These are phyloP conservation scores for Microbotryum saponariae DNA, from an alignment of 1,284 basidiomycete species.

Conservation along the genomic window DNA sequence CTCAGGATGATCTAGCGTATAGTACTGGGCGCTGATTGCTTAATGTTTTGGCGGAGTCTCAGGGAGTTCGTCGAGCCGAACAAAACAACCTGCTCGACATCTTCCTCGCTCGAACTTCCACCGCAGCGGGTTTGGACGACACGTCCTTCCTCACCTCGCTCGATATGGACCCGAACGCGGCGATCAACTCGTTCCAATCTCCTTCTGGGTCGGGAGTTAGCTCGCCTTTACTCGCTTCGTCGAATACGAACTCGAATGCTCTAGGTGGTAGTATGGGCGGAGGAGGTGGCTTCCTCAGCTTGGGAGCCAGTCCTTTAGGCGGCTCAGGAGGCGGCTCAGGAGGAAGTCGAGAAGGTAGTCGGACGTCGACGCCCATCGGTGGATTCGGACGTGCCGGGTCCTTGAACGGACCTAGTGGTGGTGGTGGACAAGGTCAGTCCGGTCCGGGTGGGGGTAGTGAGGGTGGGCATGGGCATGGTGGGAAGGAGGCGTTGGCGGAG, in stretches of 20 bases:
- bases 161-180: slow-evolving; percentile 73
- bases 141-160: slow-evolving; percentile 83
- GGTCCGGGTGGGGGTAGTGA: slow-evolving; percentile 11
- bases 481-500: slow-evolving; percentile 25
- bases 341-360: too few relatives aligned
- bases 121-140: slow-evolving; percentile 71
- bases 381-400: slow-evolving; percentile 21
- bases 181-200: slow-evolving; percentile 26
- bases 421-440: slow-evolving; percentile 2
- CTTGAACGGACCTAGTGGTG: slow-evolving; percentile 4
- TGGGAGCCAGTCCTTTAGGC: slow-evolving; percentile 1
- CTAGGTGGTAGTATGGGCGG: slow-evolving; percentile 2
- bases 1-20: not conserved
- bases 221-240: slow-evolving; percentile 16
- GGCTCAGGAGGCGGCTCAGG: too few relatives aligned
- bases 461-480: slow-evolving; percentile 16
- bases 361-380: slow-evolving; percentile 7
- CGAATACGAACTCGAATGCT: not conserved
- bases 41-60: not conserved
- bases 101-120: slow-evolving; percentile 83
- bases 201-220: slow-evolving; percentile 23
- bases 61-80: slow-evolving; percentile 70
- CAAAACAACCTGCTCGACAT: slow-evolving; percentile 84
- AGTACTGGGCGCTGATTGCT: too few relatives aligned
- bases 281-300: slow-evolving; percentile 6